phyloP scores from a whole-genome alignment of 108 stramenopile genomes.

The Pseudonitzschia multiseries region DNA sequence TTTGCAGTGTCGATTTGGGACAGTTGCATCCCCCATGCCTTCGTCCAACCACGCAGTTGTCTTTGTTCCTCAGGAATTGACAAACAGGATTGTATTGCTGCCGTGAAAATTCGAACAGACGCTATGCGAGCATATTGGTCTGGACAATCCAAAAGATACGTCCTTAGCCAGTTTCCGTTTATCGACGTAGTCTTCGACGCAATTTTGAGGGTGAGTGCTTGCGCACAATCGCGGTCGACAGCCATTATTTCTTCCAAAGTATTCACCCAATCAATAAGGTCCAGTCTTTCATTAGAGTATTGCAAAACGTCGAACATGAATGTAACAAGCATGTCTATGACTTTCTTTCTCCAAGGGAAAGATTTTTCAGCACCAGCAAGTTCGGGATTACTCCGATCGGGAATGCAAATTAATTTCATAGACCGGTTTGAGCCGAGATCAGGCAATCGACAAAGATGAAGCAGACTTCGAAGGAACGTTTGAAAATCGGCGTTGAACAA shows the following conservation, averaged over 20 bases:
- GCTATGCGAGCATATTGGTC: conserved; percentile 58
- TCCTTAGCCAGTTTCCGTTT: conserved; percentile 78
- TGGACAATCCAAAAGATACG: conserved; percentile 75
- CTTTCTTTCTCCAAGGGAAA: conserved; percentile 42
- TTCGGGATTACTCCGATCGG: too few species aligned
- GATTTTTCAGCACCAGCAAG: too few species aligned
- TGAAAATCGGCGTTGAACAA: conserved; percentile 92
- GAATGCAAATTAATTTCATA: too few species aligned
- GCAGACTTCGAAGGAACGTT: conserved; percentile 73
- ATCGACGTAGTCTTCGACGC: conserved; percentile 58
- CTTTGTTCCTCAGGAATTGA: conserved; percentile 48
- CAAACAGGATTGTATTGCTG: conserved; percentile 51
- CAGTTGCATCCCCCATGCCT: conserved; percentile 58
- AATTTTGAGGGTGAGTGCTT: conserved; percentile 57
- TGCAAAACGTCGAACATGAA: conserved; percentile 80
- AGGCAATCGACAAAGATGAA: conserved; percentile 56
- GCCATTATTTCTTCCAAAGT: conserved; percentile 54
- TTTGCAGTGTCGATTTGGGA: conserved; percentile 20
- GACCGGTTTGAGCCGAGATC: too few species aligned
- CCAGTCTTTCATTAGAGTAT: conserved; percentile 58
- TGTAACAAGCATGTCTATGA: conserved; percentile 57
- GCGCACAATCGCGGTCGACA: conserved; percentile 37
- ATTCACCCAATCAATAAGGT: conserved; percentile 56
- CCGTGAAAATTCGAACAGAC: conserved; percentile 64
- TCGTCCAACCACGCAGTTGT: conserved; percentile 54